These are phyloP conservation scores for Dioszegia crocea DNA, from an alignment of 768 basidiomycete species.

Conservation along the genomic window DNA sequence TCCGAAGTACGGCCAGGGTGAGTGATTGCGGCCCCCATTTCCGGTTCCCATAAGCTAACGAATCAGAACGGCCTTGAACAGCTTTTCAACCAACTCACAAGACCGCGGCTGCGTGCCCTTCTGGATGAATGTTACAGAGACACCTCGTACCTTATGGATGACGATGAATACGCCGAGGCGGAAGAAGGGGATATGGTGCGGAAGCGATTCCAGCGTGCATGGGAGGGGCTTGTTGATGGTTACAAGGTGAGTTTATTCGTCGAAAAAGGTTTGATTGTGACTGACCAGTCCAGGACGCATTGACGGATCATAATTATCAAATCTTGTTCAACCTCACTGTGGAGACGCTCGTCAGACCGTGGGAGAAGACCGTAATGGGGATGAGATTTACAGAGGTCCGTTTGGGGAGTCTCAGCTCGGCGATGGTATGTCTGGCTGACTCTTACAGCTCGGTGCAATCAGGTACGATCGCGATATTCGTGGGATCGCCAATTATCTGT, in stretches of 20 bases:
- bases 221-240: constrained; percentile 79
- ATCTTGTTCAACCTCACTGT: constrained; percentile 78
- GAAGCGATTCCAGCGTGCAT: constrained; percentile 82
- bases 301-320: constrained; percentile 84
- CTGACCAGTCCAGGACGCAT: constrained; percentile 60
- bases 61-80: constrained; percentile 80
- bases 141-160: constrained; percentile 79
- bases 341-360: constrained; percentile 84
- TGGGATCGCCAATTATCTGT: constrained; percentile 73
- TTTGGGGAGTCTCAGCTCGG: background rate
- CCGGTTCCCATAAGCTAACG: background rate
- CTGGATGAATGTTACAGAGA: constrained; percentile 87
- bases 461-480: constrained; percentile 90
- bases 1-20: constrained; percentile 72
- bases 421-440: background rate
- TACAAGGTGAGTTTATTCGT: constrained; percentile 64
- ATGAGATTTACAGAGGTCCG: constrained; percentile 83
- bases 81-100: constrained; percentile 87
- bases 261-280: background rate
- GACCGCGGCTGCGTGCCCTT: constrained; percentile 78
- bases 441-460: constrained; percentile 77
- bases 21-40: constrained; percentile 15
- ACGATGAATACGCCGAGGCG: constrained; percentile 74
- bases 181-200: constrained; percentile 81
- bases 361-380: constrained; percentile 80